Evolutionary conservation across 2,329 filamentous ascomycete species (phyloP).

Genomic region (Aphanocladium album): DNA sequence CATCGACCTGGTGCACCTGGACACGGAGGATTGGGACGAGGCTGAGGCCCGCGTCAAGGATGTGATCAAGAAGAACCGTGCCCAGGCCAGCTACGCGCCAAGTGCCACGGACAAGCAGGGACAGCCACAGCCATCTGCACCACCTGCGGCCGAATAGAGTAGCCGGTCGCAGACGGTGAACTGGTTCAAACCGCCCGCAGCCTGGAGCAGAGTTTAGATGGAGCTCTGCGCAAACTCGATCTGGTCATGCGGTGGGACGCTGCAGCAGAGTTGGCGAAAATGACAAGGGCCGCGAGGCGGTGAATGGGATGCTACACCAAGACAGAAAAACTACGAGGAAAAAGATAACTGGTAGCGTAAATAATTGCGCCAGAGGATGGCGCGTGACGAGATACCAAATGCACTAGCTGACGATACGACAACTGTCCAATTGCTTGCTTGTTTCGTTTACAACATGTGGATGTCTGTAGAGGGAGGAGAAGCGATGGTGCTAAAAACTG

Average conservation of each 20-base stretch:
- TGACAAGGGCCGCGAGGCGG: neutral
- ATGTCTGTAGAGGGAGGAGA: slow-evolving; percentile 12
- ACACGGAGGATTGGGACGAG: slow-evolving; percentile 84
- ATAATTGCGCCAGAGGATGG: neutral
- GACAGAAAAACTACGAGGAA: neutral
- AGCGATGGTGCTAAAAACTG: slow-evolving; percentile 22
- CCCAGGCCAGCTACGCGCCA: slow-evolving; percentile 49
- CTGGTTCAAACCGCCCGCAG: neutral
- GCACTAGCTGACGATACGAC: neutral
- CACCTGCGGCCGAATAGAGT: slow-evolving; percentile 25
- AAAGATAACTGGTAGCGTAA: neutral
- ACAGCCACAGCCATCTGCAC: neutral
- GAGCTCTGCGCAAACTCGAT: too few relatives aligned
- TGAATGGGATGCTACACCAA: neutral
- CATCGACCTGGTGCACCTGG: slow-evolving; percentile 74
- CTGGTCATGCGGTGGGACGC: too few relatives aligned
- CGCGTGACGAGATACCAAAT: slow-evolving; percentile 11
- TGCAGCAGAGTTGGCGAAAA: neutral
- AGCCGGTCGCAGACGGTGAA: neutral
- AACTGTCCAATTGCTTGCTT: neutral
- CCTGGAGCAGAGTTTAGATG: too few relatives aligned
- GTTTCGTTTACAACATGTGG: slow-evolving; percentile 18
- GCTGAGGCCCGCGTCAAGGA: slow-evolving; percentile 79
- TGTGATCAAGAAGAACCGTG: slow-evolving; percentile 68
- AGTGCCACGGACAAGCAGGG: slow-evolving; percentile 35